phyloP scores from a whole-genome alignment of 495 filamentous ascomycete genomes.

The Staphylotrichum tortipilum region DNA sequence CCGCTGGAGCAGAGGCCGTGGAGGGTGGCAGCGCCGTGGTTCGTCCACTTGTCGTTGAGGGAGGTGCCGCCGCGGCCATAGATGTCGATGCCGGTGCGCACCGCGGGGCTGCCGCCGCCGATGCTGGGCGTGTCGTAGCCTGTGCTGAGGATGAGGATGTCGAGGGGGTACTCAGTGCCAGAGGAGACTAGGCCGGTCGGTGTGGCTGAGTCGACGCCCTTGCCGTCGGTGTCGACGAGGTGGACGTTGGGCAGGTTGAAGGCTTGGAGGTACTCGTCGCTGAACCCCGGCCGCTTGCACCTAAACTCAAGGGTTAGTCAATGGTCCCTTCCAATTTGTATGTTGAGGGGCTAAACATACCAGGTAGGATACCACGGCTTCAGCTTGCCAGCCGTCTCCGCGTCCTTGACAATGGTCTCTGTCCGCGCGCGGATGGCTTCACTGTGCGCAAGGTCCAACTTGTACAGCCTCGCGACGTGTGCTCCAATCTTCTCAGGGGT shows the following conservation, averaged over 20 bases:
- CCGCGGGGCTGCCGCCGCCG: slow-evolving; percentile 25
- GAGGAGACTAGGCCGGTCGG: slow-evolving; percentile 29
- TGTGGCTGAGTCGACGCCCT: slow-evolving; percentile 36
- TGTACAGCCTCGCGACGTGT: slow-evolving; percentile 25
- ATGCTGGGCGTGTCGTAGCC: slow-evolving; percentile 33
- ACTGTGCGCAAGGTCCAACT: slow-evolving; percentile 15
- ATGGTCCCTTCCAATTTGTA: too few relatives aligned
- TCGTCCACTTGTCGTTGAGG: slow-evolving; percentile 36
- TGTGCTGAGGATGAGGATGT: slow-evolving; percentile 42
- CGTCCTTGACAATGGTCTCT: slow-evolving; percentile 35
- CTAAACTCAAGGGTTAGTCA: not conserved
- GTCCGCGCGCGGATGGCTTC: slow-evolving; percentile 29
- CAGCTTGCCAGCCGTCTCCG: slow-evolving; percentile 33
- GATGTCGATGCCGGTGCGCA: slow-evolving; percentile 31
- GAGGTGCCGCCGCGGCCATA: slow-evolving; percentile 34
- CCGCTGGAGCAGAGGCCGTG: slow-evolving; percentile 37
- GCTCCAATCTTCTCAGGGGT: slow-evolving; percentile 28
- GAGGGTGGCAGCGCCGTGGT: slow-evolving; percentile 31
- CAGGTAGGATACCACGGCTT: slow-evolving; percentile 38
- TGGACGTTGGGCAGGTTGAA: slow-evolving; percentile 40
- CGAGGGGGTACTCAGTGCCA: slow-evolving; percentile 34
- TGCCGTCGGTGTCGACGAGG: slow-evolving; percentile 48
- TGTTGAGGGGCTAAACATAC: not conserved
- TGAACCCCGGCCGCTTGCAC: slow-evolving; percentile 41
- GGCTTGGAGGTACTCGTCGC: slow-evolving; percentile 37